Conservation (phyloP, 169 alveolate genomes). For the Miamiensis avidus region DNA sequence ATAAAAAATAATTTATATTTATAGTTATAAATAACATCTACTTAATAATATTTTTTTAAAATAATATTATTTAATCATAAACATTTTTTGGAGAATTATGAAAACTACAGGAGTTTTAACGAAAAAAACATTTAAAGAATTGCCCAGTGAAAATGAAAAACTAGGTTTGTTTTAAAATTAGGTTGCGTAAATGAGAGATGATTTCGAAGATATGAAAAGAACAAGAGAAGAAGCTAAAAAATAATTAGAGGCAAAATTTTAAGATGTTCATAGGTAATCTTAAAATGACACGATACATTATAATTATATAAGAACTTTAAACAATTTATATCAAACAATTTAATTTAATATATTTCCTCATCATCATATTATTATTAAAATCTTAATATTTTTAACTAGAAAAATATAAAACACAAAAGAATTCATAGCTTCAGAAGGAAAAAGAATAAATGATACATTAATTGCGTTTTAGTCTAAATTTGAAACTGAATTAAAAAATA, state of each 20-base stretch:
- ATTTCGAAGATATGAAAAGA: conserved; percentile 81
- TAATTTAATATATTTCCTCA: too few species aligned
- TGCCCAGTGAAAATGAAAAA: conserved; percentile 43
- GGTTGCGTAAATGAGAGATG: conserved; percentile 76
- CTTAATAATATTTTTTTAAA: too few species aligned
- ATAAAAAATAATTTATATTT: too few species aligned
- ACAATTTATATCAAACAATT: not conserved
- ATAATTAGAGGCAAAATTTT: conserved; percentile 84
- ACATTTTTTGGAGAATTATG: conserved; percentile 4
- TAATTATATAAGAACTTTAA: not conserved
- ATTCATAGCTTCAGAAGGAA: conserved; percentile 76
- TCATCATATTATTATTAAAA: too few species aligned
- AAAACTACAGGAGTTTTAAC: conserved; percentile 50
- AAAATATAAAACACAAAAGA: conserved; percentile 78
- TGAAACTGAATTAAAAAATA: conserved; percentile 54
- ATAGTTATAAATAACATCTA: too few species aligned
- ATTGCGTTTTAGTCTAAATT: conserved; percentile 83
- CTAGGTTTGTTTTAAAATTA: conserved; percentile 53
- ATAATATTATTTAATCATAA: too few species aligned
- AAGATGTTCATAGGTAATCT: conserved; percentile 67
- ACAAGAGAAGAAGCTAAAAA: conserved; percentile 82
- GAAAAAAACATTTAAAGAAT: conserved; percentile 28
- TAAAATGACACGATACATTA: not conserved
- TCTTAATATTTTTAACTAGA: conserved; percentile 32
- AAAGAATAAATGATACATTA: conserved; percentile 78